phyloP scores from a whole-genome alignment of 345 rosid genomes.

The Syzygium aromaticum region DNA sequence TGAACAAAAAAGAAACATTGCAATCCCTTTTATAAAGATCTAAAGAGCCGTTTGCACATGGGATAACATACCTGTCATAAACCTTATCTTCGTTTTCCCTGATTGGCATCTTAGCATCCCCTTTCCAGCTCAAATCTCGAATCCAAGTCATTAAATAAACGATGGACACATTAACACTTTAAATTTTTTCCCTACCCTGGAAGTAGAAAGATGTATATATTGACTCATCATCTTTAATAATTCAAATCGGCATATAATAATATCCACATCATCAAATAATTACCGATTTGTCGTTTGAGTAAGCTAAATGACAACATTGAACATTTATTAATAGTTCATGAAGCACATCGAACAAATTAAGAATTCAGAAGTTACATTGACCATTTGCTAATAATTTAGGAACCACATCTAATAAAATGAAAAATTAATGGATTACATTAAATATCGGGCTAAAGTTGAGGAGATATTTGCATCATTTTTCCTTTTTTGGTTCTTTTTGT shows the following conservation, averaged over 20 bases:
- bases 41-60: too few species aligned
- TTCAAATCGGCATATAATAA: not conserved
- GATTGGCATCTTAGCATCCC: too few species aligned
- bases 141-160: rapidly evolving
- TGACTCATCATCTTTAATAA: not conserved
- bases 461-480: too few species aligned
- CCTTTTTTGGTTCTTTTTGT: too few species aligned
- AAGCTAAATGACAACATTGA: not conserved
- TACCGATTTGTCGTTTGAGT: not conserved
- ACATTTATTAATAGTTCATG: not conserved
- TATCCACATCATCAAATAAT: not conserved
- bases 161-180: not conserved
- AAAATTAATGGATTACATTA: too few species aligned
- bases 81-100: too few species aligned
- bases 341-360: not conserved
- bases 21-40: too few species aligned
- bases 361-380: rapidly evolving
- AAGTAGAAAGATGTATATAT: not conserved
- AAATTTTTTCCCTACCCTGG: rapidly evolving
- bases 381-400: too few species aligned
- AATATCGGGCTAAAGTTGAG: too few species aligned
- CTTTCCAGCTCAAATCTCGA: not conserved
- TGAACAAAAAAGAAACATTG: too few species aligned
- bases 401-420: too few species aligned
- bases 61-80: too few species aligned